These are phyloP conservation scores for Quercus ilex DNA, from an alignment of 306 rosid species.

Conservation along the genomic window DNA sequence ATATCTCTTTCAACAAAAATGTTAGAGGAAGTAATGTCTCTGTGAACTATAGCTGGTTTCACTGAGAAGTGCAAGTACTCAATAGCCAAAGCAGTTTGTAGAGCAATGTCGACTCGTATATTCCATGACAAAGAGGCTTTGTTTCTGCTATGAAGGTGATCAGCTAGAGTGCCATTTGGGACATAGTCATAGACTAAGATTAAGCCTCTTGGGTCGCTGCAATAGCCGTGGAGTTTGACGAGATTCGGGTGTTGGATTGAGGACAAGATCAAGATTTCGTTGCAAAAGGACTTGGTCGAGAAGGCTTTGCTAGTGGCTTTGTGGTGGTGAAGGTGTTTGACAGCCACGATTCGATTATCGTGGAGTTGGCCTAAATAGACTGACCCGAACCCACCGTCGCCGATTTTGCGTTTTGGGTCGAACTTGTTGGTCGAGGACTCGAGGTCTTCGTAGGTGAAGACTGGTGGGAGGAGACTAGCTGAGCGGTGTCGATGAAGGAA, in stretches of 20 bases:
- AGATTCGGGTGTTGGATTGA: slow-evolving; percentile 80
- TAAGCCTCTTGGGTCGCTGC: slow-evolving; percentile 87
- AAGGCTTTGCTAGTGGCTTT: slow-evolving; percentile 44
- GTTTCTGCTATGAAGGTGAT: slow-evolving; percentile 71
- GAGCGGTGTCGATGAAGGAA: slow-evolving; percentile 80
- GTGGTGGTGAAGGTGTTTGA: slow-evolving; percentile 61
- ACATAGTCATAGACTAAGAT: slow-evolving; percentile 79
- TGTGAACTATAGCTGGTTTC: slow-evolving; percentile 76
- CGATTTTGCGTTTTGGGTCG: slow-evolving; percentile 79
- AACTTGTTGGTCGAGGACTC: slow-evolving; percentile 65
- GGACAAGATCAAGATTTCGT: slow-evolving; percentile 86
- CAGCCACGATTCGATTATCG: slow-evolving; percentile 74
- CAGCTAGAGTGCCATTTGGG: slow-evolving; percentile 87
- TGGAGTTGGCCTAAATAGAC: slow-evolving; percentile 70
- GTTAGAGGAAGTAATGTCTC: slow-evolving; percentile 84
- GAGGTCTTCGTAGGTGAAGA: slow-evolving; percentile 75
- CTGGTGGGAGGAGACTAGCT: slow-evolving; percentile 73
- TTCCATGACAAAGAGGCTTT: slow-evolving; percentile 63
- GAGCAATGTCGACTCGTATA: slow-evolving; percentile 66
- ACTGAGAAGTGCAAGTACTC: slow-evolving; percentile 89
- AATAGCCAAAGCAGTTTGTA: slow-evolving; percentile 84
- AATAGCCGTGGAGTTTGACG: slow-evolving; percentile 89
- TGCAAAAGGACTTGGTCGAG: slow-evolving; percentile 79
- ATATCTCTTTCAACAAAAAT: slow-evolving; percentile 82
- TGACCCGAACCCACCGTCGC: slow-evolving; percentile 95